Conservation (phyloP, 305 asterid species). For the Fraxinus baroniana region DNA sequence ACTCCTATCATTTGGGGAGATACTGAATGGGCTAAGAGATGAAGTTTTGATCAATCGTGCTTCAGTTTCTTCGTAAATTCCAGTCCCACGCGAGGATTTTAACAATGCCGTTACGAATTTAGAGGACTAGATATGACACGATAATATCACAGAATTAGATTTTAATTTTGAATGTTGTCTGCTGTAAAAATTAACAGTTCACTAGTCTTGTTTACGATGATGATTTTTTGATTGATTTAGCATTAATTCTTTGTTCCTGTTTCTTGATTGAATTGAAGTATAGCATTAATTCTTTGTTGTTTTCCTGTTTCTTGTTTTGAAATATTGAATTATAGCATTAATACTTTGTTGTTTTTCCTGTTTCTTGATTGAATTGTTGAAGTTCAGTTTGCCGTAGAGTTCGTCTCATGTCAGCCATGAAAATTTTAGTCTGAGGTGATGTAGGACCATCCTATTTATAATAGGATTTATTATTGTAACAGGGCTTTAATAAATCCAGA, state of each 20-base stretch:
- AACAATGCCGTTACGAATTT: not conserved
- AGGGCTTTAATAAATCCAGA: not conserved
- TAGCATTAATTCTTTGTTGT: too few species aligned
- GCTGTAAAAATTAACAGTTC: not conserved
- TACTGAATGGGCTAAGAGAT: not conserved
- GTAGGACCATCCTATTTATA: too few species aligned
- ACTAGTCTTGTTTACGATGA: too few species aligned
- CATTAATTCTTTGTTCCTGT: not conserved
- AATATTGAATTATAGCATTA: too few species aligned
- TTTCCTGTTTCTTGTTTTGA: too few species aligned
- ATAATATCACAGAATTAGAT: not conserved
- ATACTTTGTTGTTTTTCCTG: too few species aligned
- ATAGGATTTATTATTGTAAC: too few species aligned
- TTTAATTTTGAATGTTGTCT: not conserved
- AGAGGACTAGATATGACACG: not conserved
- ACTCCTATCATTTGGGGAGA: not conserved
- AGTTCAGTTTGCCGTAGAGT: too few species aligned
- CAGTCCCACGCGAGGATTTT: not conserved
- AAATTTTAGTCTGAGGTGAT: too few species aligned
- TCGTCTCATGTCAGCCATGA: too few species aligned
- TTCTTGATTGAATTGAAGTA: too few species aligned
- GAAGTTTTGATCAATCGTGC: not conserved
- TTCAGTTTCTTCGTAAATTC: not conserved
- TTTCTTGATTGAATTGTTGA: too few species aligned
- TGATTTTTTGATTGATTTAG: not conserved